These are phyloP conservation scores for Paramecium sonneborni DNA, from an alignment of 73 alveolate species.

Conservation along the genomic window DNA sequence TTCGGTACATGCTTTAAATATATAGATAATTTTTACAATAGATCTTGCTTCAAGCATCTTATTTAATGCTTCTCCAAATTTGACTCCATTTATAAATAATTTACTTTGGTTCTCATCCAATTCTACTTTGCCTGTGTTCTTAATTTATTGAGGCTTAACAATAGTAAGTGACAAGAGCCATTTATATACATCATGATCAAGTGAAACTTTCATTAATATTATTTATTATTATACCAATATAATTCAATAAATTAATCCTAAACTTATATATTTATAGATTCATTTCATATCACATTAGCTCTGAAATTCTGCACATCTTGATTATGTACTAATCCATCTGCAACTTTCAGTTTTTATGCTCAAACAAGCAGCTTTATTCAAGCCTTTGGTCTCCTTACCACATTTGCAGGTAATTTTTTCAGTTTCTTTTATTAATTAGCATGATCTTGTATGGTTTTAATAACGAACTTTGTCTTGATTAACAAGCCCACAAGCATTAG, in stretches of 20 bases:
- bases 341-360: background rate
- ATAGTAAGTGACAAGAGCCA: background rate
- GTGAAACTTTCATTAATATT: constrained; percentile 30
- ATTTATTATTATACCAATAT: background rate
- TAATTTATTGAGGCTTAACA: background rate
- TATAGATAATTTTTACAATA: background rate
- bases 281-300: background rate
- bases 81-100: constrained; percentile 14
- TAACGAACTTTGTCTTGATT: background rate
- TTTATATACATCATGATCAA: constrained; percentile 44
- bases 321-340: background rate
- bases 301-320: background rate
- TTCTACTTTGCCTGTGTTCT: constrained; percentile 48
- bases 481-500: background rate
- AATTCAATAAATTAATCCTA: background rate
- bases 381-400: background rate
- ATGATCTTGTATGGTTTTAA: background rate
- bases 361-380: background rate
- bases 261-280: background rate
- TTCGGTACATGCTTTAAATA: constrained; percentile 37
- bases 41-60: constrained; percentile 1
- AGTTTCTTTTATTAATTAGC: background rate
- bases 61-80: constrained; percentile 38
- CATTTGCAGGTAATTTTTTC: background rate
- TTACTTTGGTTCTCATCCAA: constrained; percentile 39